Percentiles rank a stretch among this genome's conserved stretches.
Evolutionary conservation across 768 basidiomycete genomes (phyloP).

Genomic region (Suillus lakei): DNA sequence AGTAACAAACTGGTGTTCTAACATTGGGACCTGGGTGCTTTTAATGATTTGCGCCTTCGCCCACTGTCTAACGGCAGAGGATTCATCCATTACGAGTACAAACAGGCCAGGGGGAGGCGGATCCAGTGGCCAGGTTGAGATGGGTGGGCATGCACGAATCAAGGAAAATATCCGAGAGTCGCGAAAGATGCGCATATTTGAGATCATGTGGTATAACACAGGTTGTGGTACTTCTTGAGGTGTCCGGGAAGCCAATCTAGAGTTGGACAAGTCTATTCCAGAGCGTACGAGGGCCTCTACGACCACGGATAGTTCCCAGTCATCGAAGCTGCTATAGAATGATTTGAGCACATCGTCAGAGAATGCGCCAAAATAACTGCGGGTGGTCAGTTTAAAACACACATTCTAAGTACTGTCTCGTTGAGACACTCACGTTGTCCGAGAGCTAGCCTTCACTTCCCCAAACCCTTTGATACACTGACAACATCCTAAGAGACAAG

Average conservation of each 20-base stretch:
- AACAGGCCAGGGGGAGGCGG: slow-evolving; percentile 65
- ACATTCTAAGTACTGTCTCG: slow-evolving; percentile 8
- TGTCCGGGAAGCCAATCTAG: slow-evolving; percentile 3
- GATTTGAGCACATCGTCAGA: slow-evolving; percentile 47
- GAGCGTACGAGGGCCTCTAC: slow-evolving; percentile 49
- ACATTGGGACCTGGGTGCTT: slow-evolving; percentile 49
- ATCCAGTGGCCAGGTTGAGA: slow-evolving; percentile 58
- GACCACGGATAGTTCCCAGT: slow-evolving; percentile 65
- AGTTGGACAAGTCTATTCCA: slow-evolving; percentile 24
- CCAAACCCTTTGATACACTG: slow-evolving; percentile 73
- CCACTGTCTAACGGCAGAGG: slow-evolving; percentile 59
- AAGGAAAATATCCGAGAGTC: slow-evolving; percentile 49
- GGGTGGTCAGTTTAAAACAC: slow-evolving; percentile 20
- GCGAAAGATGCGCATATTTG: slow-evolving; percentile 61
- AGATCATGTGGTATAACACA: slow-evolving; percentile 63
- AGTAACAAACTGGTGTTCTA: slow-evolving; percentile 49
- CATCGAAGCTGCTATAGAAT: slow-evolving; percentile 68
- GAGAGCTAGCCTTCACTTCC: slow-evolving; percentile 64
- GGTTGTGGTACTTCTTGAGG: slow-evolving; percentile 44
- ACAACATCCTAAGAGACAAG: slow-evolving; percentile 65
- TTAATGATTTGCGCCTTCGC: slow-evolving; percentile 51
- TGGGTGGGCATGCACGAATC: slow-evolving; percentile 30
- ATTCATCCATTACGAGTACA: slow-evolving; percentile 57
- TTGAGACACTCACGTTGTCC: slow-evolving; percentile 66
- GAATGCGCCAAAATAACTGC: slow-evolving; percentile 79